Evolutionary conservation across 2,329 filamentous ascomycete genomes (phyloP).

Genomic region (Aciculosporium take): DNA sequence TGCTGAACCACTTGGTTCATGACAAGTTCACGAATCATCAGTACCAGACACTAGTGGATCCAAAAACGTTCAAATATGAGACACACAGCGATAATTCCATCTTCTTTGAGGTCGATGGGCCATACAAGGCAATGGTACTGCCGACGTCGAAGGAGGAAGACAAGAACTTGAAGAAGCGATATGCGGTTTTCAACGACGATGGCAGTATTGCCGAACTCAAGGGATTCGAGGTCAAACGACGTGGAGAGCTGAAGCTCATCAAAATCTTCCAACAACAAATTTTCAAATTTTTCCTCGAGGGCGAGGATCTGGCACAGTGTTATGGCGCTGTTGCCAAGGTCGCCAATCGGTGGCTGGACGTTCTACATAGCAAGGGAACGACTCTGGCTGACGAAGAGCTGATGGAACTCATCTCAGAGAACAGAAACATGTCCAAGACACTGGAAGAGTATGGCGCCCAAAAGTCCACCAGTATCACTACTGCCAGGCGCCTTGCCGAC

Average conservation of each 20-base stretch:
- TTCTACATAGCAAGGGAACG: constrained; percentile 73
- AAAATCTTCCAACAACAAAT: constrained; percentile 99
- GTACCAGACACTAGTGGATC: constrained; percentile 79
- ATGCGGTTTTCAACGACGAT: constrained; percentile 97
- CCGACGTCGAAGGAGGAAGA: constrained; percentile 98
- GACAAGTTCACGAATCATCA: constrained; percentile 93
- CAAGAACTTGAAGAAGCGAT: constrained; percentile 98
- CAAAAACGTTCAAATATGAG: constrained; percentile 72
- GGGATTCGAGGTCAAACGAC: constrained; percentile 91
- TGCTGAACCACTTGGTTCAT: constrained; percentile 96
- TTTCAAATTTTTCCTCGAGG: constrained; percentile 98
- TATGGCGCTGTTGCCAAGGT: constrained; percentile 88
- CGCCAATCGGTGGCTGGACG: constrained; percentile 92
- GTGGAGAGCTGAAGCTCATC: constrained; percentile 96
- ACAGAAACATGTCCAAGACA: constrained; percentile 95
- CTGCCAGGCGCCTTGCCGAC: constrained; percentile 83
- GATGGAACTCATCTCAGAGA: constrained; percentile 99
- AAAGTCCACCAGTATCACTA: constrained; percentile 99
- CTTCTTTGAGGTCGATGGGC: constrained; percentile 97
- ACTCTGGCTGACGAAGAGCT: constrained; percentile 93
- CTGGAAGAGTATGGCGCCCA: constrained; percentile 90
- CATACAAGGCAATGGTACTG: constrained; percentile 93
- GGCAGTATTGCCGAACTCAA: constrained; percentile 91
- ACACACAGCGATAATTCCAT: constrained; percentile 98
- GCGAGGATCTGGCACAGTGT: constrained; percentile 71